These are phyloP conservation scores for Psilocybe cubensis DNA, from an alignment of 768 basidiomycete species.

Conservation along the genomic window DNA sequence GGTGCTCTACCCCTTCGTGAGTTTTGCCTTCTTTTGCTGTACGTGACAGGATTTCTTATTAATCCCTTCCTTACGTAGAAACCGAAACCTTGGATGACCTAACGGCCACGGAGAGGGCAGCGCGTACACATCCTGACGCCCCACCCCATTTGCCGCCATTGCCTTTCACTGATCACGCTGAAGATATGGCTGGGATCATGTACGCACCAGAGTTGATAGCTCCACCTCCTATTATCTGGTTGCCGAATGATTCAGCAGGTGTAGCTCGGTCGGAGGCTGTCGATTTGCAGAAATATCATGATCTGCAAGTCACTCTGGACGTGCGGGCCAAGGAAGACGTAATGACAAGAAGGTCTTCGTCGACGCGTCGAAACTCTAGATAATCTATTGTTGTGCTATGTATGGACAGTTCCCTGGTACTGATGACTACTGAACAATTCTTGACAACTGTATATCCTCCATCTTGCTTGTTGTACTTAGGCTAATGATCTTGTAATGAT, in stretches of 20 bases:
- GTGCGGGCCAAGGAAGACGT: conserved; percentile 61
- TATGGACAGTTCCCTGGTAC: conserved; percentile 11
- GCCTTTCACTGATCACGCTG: conserved; percentile 74
- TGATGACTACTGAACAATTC: background rate
- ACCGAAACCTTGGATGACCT: conserved; percentile 84
- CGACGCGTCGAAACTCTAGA: conserved; percentile 32
- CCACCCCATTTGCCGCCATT: conserved; percentile 73
- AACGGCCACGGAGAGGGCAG: conserved; percentile 77
- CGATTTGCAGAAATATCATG: conserved; percentile 77
- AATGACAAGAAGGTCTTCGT: conserved; percentile 36
- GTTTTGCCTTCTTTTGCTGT: conserved; percentile 31
- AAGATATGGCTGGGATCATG: conserved; percentile 76
- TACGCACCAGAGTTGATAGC: conserved; percentile 85
- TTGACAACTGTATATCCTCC: background rate
- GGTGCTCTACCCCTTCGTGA: conserved; percentile 72
- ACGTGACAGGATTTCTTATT: conserved; percentile 2
- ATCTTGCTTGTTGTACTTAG: conserved; percentile 1
- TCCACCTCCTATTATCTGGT: conserved; percentile 80
- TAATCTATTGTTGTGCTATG: conserved; percentile 10
- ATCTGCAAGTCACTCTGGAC: conserved; percentile 71
- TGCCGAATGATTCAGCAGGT: conserved; percentile 78
- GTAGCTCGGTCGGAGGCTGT: conserved; percentile 76
- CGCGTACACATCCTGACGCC: conserved; percentile 77
- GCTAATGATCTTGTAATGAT: background rate
- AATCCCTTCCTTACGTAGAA: conserved; percentile 36